Evolutionary conservation across 1,284 basidiomycete genomes (phyloP).

Genomic region (Singerocomus inundabilis): DNA sequence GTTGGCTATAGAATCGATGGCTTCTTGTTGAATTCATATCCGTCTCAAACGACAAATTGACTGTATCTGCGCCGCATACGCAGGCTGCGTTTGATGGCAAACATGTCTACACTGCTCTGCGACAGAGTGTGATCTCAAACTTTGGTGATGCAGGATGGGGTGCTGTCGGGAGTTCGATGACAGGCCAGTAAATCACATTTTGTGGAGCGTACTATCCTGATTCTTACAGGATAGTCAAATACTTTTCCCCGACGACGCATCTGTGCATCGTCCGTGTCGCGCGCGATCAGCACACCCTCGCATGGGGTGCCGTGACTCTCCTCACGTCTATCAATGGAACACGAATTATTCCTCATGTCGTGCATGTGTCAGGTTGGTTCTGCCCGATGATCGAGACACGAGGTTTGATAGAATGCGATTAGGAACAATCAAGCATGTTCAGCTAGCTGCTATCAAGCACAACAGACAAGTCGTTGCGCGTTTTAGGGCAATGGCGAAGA

Average conservation of each 20-base stretch:
- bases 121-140: constrained; percentile 66
- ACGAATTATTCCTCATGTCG: constrained; percentile 62
- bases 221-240: constrained; percentile 57
- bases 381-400: not conserved
- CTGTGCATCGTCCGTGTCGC: constrained; percentile 78
- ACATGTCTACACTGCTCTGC: constrained; percentile 62
- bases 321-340: constrained; percentile 57
- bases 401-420: not conserved
- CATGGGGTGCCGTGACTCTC: constrained; percentile 71
- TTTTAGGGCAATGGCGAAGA: constrained; percentile 52
- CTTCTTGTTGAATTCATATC: constrained; percentile 69
- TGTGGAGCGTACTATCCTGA: not conserved
- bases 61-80: not conserved
- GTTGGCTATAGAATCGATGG: constrained; percentile 64
- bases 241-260: constrained; percentile 74
- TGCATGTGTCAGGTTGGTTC: constrained; percentile 69
- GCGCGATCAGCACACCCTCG: constrained; percentile 68
- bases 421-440: constrained; percentile 81
- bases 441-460: constrained; percentile 69
- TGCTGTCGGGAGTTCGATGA: constrained; percentile 63
- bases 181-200: constrained; percentile 42
- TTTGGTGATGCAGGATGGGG: constrained; percentile 84
- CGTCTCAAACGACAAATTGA: constrained; percentile 1
- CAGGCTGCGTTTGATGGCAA: constrained; percentile 46
- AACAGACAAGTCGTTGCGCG: constrained; percentile 67